Conservation (phyloP, 2,329 filamentous ascomycete species). For the Colletotrichum tabaci region DNA sequence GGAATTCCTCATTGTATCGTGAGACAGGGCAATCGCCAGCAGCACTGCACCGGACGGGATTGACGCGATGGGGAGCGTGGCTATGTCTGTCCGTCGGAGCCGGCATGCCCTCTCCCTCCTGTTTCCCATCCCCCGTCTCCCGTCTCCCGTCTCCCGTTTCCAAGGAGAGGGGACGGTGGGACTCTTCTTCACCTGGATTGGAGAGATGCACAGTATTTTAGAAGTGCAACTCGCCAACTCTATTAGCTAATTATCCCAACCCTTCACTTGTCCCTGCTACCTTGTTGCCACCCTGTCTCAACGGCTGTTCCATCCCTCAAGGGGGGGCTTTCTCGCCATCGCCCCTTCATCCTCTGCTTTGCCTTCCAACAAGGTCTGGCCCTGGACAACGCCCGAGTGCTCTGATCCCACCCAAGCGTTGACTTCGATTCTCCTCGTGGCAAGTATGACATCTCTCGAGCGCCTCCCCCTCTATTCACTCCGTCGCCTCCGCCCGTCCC, state of each 20-base stretch:
- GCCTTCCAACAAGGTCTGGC: not conserved
- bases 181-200: not conserved
- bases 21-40: not conserved
- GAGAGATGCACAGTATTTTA: not conserved
- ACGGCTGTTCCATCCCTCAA: constrained; percentile 22
- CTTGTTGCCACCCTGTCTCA: constrained; percentile 20
- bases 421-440: not conserved
- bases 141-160: too few relatives aligned
- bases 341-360: not conserved
- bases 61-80: too few relatives aligned
- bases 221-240: not conserved
- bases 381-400: constrained; percentile 7
- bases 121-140: too few relatives aligned
- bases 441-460: constrained; percentile 21
- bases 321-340: constrained; percentile 12
- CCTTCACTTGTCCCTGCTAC: not conserved
- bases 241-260: constrained; percentile 4
- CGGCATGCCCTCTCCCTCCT: not conserved
- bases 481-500: constrained; percentile 10
- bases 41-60: not conserved
- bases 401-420: not conserved
- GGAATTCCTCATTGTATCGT: not conserved
- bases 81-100: constrained; percentile 3
- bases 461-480: constrained; percentile 25
- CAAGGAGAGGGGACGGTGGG: too few relatives aligned